phyloP scores from a whole-genome alignment of 352 stramenopile genomes.

The Phytophthora aleatoria region DNA sequence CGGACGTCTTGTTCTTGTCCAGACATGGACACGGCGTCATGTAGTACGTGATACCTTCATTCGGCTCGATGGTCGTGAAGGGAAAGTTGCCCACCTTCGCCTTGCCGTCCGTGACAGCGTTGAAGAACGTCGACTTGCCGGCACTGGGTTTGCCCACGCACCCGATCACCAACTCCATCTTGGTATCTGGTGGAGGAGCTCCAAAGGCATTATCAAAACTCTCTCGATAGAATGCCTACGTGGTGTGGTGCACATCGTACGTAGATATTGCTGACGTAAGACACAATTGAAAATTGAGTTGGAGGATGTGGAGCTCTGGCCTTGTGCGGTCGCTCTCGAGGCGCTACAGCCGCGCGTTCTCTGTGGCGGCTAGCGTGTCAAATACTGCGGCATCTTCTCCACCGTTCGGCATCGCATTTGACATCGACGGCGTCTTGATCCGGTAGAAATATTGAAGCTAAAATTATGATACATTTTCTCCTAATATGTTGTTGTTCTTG shows the following conservation, averaged over 20 bases:
- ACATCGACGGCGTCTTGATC: constrained; percentile 93
- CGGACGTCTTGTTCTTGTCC: constrained; percentile 53
- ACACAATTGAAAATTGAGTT: constrained; percentile 3
- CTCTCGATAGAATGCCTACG: constrained; percentile 11
- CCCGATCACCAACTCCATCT: constrained; percentile 88
- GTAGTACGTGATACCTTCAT: constrained; percentile 91
- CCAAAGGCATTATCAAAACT: not conserved
- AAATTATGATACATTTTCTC: constrained; percentile 4
- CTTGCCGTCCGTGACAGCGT: constrained; percentile 89
- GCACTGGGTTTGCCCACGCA: constrained; percentile 89
- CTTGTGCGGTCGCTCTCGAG: constrained; percentile 9
- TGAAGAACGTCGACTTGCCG: constrained; percentile 92
- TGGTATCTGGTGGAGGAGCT: constrained; percentile 4
- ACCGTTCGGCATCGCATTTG: constrained; percentile 88
- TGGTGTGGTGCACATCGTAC: constrained; percentile 14
- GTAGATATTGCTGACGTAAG: constrained; percentile 1
- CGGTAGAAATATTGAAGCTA: constrained; percentile 40
- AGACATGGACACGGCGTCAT: constrained; percentile 83
- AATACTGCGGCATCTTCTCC: constrained; percentile 5
- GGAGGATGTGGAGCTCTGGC: constrained; percentile 27
- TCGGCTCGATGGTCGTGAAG: constrained; percentile 91
- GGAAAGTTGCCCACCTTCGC: constrained; percentile 90
- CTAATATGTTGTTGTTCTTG: constrained; percentile 5
- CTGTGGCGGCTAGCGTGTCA: not conserved
- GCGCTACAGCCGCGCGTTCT: constrained; percentile 18